These are phyloP conservation scores for Mycena pura DNA, from an alignment of 768 basidiomycete genomes.

Conservation along the genomic window DNA sequence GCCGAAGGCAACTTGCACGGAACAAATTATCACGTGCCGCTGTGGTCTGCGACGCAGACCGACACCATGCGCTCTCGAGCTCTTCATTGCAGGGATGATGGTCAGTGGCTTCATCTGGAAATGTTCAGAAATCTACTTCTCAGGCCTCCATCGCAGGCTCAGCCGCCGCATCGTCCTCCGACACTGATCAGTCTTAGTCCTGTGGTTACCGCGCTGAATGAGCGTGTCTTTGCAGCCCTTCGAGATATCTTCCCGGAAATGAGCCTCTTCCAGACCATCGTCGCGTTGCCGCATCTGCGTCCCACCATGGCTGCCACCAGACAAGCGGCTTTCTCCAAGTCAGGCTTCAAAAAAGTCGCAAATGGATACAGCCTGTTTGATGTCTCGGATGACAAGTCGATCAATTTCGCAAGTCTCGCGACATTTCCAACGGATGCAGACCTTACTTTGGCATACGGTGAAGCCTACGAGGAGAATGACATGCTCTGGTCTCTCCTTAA, in stretches of 20 bases:
- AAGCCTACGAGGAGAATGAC: neutral
- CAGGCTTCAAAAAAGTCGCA: no score
- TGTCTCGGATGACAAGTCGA: neutral
- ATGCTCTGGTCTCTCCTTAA: neutral
- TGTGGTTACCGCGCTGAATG: no score
- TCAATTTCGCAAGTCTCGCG: neutral
- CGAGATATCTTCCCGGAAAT: conserved; percentile 6
- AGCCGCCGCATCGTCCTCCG: no score
- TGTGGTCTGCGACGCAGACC: no score
- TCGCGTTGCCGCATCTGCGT: neutral
- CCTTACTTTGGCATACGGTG: neutral
- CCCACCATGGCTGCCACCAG: neutral
- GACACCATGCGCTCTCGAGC: no score
- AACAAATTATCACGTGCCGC: no score
- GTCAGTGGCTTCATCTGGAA: no score
- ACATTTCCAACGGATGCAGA: neutral
- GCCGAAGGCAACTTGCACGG: no score
- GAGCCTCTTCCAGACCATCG: conserved; percentile 5
- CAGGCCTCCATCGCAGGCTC: no score
- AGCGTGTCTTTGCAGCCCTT: conserved; percentile 1
- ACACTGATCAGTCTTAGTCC: no score
- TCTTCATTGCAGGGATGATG: no score
- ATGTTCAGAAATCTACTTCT: no score
- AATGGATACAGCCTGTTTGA: neutral
- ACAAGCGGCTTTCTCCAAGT: neutral